Evolutionary conservation across 495 filamentous ascomycete genomes (phyloP).

Genomic region (Aspergillus panamensis): DNA sequence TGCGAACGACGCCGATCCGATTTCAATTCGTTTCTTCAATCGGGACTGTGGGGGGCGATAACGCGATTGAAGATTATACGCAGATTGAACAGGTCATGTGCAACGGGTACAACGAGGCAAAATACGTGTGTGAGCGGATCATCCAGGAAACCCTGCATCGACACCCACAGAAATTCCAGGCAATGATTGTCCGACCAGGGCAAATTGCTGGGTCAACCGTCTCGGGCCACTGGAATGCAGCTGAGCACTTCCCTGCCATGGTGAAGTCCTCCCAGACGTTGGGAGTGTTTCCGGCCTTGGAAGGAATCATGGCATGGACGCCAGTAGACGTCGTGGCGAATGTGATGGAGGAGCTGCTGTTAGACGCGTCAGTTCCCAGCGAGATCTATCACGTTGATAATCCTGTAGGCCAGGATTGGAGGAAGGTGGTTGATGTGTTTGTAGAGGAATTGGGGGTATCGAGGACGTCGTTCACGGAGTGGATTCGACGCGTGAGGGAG

Average conservation of each 20-base stretch:
- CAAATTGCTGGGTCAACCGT: constrained; percentile 49
- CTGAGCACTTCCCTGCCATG: constrained; percentile 49
- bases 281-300: constrained; percentile 39
- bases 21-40: constrained; percentile 59
- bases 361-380: constrained; percentile 24
- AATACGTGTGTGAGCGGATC: constrained; percentile 49
- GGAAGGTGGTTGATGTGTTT: constrained; percentile 37
- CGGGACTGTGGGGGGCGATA: constrained; percentile 39
- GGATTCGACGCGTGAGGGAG: constrained; percentile 42
- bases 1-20: constrained; percentile 25
- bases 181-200: constrained; percentile 44
- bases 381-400: constrained; percentile 57
- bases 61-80: constrained; percentile 25
- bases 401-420: constrained; percentile 48
- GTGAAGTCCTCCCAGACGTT: constrained; percentile 51
- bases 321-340: constrained; percentile 47
- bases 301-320: constrained; percentile 45
- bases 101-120: constrained; percentile 51
- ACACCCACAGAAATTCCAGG: constrained; percentile 38
- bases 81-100: constrained; percentile 35
- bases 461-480: constrained; percentile 42
- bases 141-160: constrained; percentile 46
- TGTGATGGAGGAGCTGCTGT: constrained; percentile 36
- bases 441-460: constrained; percentile 41
- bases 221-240: constrained; percentile 51